Conservation (phyloP, 495 filamentous ascomycete genomes). For the Xeromyces bisporus region DNA sequence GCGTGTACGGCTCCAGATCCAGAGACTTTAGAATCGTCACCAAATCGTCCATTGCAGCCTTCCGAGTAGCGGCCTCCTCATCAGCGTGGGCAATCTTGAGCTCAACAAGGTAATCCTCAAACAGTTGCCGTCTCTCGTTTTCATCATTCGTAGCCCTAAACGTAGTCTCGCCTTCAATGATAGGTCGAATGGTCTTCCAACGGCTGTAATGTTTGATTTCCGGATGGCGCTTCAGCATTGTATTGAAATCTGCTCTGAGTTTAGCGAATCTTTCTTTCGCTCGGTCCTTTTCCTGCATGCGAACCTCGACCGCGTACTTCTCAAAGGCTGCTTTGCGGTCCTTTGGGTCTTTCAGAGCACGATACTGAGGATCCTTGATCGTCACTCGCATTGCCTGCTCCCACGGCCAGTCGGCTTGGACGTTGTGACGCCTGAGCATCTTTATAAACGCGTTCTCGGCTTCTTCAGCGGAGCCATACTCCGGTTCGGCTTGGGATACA, state of each 20-base stretch:
- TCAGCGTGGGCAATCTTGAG: constrained; percentile 65
- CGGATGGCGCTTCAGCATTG: constrained; percentile 89
- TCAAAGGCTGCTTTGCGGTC: constrained; percentile 87
- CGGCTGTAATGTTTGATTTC: constrained; percentile 97
- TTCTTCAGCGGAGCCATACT: constrained; percentile 74
- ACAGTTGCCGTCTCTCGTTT: constrained; percentile 74
- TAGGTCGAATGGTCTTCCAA: constrained; percentile 91
- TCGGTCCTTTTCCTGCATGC: constrained; percentile 83
- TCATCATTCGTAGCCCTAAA: constrained; percentile 85
- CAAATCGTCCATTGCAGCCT: constrained; percentile 75
- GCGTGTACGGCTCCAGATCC: constrained; percentile 80
- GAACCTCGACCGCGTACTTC: constrained; percentile 84
- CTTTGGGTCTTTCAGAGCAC: constrained; percentile 82
- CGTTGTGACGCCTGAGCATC: constrained; percentile 65
- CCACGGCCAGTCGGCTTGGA: constrained; percentile 86
- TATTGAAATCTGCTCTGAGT: constrained; percentile 82
- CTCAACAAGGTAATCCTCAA: constrained; percentile 81
- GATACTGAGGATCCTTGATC: constrained; percentile 89
- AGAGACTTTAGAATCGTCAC: constrained; percentile 66
- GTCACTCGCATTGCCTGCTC: constrained; percentile 73
- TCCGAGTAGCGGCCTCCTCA: constrained; percentile 49
- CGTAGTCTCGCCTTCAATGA: constrained; percentile 88
- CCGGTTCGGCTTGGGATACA: constrained; percentile 53
- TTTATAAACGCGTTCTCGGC: constrained; percentile 90
- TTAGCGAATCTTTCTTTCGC: constrained; percentile 90